A percentile compares a stretch with the other conserved stretches of the same genome.
phyloP scores from a whole-genome alignment of 345 rosid species.

The Lenwebbia sp. region DNA sequence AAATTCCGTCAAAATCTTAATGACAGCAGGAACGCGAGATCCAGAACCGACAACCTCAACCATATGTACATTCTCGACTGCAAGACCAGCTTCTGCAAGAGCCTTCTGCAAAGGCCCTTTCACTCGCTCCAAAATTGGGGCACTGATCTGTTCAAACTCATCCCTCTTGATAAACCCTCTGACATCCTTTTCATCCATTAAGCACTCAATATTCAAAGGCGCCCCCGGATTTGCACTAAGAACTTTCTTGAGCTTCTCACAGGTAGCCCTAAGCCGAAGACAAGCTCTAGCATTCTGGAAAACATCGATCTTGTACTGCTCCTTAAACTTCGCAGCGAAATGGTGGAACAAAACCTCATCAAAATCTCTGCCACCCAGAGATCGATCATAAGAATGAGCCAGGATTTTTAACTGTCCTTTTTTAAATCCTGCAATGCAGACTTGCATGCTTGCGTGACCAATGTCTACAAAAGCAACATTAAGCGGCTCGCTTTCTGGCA shows the following conservation, averaged over 20 bases:
- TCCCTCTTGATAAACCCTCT: slow-evolving; percentile 84
- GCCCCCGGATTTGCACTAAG: slow-evolving; percentile 93
- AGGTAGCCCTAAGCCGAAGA: slow-evolving; percentile 69
- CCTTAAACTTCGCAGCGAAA: slow-evolving; percentile 76
- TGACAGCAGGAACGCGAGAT: slow-evolving; percentile 74
- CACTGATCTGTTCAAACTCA: slow-evolving; percentile 73
- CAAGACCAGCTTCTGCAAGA: slow-evolving; percentile 69
- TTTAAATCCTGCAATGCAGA: slow-evolving; percentile 87
- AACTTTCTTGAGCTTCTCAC: slow-evolving; percentile 92
- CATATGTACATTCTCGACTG: slow-evolving; percentile 64
- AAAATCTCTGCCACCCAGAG: slow-evolving; percentile 89
- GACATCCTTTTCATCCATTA: slow-evolving; percentile 98
- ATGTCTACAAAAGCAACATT: slow-evolving; percentile 90
- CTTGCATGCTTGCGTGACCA: slow-evolving; percentile 95
- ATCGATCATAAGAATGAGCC: slow-evolving; percentile 72
- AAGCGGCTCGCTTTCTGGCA: slow-evolving; percentile 73
- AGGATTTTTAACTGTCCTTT: slow-evolving; percentile 76
- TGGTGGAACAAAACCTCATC: slow-evolving; percentile 78
- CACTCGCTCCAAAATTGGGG: slow-evolving; percentile 75
- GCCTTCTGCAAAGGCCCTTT: slow-evolving; percentile 87
- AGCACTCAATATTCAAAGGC: slow-evolving; percentile 82
- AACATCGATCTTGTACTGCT: slow-evolving; percentile 86
- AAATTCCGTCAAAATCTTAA: slow-evolving; percentile 72
- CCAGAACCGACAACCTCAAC: slow-evolving; percentile 95
- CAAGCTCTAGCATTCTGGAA: slow-evolving; percentile 78